Conservation (phyloP, 2,329 filamentous ascomycete genomes). For the Trichoderma hamatum region DNA sequence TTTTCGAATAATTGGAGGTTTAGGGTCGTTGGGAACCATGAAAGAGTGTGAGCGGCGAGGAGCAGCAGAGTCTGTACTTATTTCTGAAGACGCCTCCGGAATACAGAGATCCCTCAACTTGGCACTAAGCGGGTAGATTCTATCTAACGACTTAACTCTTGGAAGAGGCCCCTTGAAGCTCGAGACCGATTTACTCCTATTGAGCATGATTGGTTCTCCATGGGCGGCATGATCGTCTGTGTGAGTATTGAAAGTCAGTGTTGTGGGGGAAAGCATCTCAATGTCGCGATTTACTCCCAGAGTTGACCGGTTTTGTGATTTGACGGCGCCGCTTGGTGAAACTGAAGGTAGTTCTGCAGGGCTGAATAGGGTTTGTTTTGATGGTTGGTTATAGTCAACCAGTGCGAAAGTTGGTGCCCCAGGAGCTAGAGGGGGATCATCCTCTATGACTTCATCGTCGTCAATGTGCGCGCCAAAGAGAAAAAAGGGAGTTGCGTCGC, state of each 20-base stretch:
- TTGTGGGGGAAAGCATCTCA: constrained; percentile 36
- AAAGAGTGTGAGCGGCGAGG: constrained; percentile 36
- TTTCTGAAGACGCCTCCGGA: constrained; percentile 32
- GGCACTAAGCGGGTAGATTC: constrained; percentile 38
- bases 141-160: constrained; percentile 45
- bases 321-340: constrained; percentile 42
- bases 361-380: constrained; percentile 20
- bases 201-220: constrained; percentile 46
- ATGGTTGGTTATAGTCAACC: constrained; percentile 36
- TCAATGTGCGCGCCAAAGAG: constrained; percentile 48
- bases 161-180: constrained; percentile 30
- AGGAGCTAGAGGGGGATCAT: constrained; percentile 25
- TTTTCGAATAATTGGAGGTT: constrained; percentile 31
- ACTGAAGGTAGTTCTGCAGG: constrained; percentile 32
- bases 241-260: constrained; percentile 41
- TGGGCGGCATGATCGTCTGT: constrained; percentile 44
- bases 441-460: constrained; percentile 31
- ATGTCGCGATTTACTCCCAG: constrained; percentile 3
- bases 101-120: constrained; percentile 40
- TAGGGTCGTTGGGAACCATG: constrained; percentile 33
- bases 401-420: constrained; percentile 36
- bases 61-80: constrained; percentile 29
- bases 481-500: constrained; percentile 51
- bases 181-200: constrained; percentile 39
- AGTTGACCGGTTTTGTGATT: constrained; percentile 35